Evolutionary conservation across 805 yeast species (phyloP), one percentile per base, ranked within the genome.

Genomic region (Yamadazyma sp.): DNA sequence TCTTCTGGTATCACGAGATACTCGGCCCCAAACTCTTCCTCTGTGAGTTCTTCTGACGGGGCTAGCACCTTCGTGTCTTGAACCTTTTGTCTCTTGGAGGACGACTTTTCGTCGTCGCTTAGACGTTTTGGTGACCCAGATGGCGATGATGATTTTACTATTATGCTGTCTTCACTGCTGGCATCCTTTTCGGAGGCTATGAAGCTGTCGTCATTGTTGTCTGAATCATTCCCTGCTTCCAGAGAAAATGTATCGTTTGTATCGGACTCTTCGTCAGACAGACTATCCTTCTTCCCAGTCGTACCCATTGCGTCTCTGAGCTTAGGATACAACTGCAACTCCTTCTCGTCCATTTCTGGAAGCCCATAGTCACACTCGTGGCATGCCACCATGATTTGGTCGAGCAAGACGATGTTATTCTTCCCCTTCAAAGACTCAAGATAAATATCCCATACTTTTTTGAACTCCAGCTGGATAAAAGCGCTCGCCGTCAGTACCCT

Each of bases 231-330:
- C 6, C 37, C 41, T 4, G 37, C 28, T 17, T 36, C 46, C 38
- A 32, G 46, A 10, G 46, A 42, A 29, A 42, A 36, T 10, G 41
- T 39, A 15, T 38, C 33, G 12, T 38, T 27, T 3, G 6, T 21
- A 12, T 35, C 46, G 3, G 35, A 28, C 11, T 32, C 37, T 3
- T 32, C 38, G 6, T 41, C 45, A 10, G 40, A 40, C 31, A 33
- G 23, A 2, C 14, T 12, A 12, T 11, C 11, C 11, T 13, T 11
- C 11, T 19, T 13, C 20, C 27, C 18, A n/a, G n/a, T n/a, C n/a
- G n/a, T n/a, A n/a, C n/a, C n/a, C 6, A 24, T 9, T 3, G 32
- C 23, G 6, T 20, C 33, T 17, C 27, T 31, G 11, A 26, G 13
- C n/a, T 16, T 26, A 9, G 38, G 42, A 6, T 19, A 25, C 3